Conservation (phyloP, 2,329 filamentous ascomycete species). For the Neonectria sp. region DNA sequence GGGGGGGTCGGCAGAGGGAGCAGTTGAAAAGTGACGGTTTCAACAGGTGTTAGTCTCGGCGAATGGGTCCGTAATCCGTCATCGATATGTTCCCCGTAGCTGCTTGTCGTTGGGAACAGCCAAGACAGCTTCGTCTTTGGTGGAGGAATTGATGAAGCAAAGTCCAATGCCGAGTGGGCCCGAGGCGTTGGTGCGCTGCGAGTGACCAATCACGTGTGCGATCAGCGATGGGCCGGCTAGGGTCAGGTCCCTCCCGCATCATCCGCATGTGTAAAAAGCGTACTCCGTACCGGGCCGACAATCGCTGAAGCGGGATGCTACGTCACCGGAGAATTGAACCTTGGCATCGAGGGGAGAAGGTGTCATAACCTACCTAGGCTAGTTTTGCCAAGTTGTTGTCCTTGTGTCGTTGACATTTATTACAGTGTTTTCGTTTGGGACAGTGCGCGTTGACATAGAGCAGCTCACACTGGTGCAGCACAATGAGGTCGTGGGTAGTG, state of each 20-base stretch:
- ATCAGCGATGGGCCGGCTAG: constrained; percentile 27
- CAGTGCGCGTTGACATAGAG: no score
- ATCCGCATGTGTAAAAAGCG: constrained; percentile 21
- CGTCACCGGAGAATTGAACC: constrained; percentile 39
- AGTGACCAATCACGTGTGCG: constrained; percentile 33
- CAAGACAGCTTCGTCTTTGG: constrained; percentile 20
- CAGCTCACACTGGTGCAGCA: no score
- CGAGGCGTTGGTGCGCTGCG: constrained; percentile 15
- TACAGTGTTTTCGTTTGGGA: no score
- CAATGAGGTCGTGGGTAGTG: no score
- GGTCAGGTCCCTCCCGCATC: constrained; percentile 27
- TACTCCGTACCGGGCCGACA: constrained; percentile 27
- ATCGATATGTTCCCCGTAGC: constrained; percentile 21
- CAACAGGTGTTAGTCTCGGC: background rate
- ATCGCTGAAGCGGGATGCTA: constrained; percentile 29
- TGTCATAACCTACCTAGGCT: background rate
- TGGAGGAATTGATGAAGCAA: constrained; percentile 25
- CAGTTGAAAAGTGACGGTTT: background rate
- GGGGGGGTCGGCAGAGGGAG: constrained; percentile 19
- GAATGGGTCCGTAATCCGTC: background rate
- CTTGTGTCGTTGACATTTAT: no score
- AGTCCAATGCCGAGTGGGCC: constrained; percentile 25
- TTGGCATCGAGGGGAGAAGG: constrained; percentile 5
- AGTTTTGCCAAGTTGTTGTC: no score
- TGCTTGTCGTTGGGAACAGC: constrained; percentile 9